phyloP scores from a whole-genome alignment of 345 rosid species.

The Rhodamnia argentea region DNA sequence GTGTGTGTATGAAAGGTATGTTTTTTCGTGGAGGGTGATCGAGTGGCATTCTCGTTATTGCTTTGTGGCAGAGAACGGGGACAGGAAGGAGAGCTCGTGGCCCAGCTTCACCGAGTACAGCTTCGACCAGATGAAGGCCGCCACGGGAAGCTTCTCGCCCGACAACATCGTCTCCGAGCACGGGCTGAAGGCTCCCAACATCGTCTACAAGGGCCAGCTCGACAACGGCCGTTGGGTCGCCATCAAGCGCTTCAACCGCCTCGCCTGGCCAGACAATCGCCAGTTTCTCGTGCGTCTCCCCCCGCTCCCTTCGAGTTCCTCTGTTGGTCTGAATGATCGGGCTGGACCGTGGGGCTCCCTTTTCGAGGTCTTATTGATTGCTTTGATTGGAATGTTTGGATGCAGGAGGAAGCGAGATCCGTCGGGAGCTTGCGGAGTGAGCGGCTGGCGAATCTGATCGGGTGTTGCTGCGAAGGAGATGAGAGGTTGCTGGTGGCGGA shows the following conservation, averaged over 20 bases:
- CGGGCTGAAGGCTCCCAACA: constrained; percentile 93
- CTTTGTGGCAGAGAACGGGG: constrained; percentile 48
- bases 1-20: background rate
- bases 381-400: background rate
- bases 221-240: constrained; percentile 70
- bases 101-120: constrained; percentile 71
- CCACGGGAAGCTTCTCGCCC: constrained; percentile 68
- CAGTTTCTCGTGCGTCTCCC: constrained; percentile 65
- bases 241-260: constrained; percentile 75
- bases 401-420: constrained; percentile 82
- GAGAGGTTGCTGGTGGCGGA: constrained; percentile 88
- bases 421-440: constrained; percentile 89
- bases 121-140: constrained; percentile 62
- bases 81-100: constrained; percentile 32
- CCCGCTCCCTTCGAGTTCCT: background rate
- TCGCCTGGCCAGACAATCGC: constrained; percentile 95
- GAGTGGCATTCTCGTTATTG: background rate
- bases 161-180: constrained; percentile 95
- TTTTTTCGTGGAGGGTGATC: background rate
- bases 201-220: constrained; percentile 80
- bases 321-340: background rate
- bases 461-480: constrained; percentile 83
- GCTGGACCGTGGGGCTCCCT: background rate
- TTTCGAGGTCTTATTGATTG: background rate
- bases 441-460: constrained; percentile 73